A percentile compares a stretch with the other conserved stretches of the same genome.
These are phyloP conservation scores for Maudiozyma saulgeensis DNA, from an alignment of 805 yeast species.

Conservation along the genomic window DNA sequence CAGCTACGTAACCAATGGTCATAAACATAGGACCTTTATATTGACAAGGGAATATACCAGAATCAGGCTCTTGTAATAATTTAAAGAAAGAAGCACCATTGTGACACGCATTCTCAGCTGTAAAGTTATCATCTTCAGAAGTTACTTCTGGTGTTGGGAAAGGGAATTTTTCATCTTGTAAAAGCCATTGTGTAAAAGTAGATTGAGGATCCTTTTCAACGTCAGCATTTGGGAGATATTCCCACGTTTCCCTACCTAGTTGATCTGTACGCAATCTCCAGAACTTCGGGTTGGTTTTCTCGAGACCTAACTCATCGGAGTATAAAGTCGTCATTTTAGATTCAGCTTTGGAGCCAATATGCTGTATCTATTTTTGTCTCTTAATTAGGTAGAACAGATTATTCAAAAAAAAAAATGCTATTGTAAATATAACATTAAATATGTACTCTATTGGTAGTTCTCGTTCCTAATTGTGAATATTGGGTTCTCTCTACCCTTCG, in stretches of 20 bases:
- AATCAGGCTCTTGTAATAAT: constrained; percentile 57
- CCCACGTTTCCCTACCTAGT: constrained; percentile 79
- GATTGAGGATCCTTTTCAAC: constrained; percentile 40
- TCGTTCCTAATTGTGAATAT: too few relatives aligned
- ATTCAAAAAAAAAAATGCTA: too few relatives aligned
- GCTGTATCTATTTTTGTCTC: too few relatives aligned
- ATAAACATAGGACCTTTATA: constrained; percentile 98
- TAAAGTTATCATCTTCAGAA: constrained; percentile 17
- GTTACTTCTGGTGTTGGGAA: constrained; percentile 30
- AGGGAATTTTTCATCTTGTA: constrained; percentile 34
- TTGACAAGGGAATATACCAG: constrained; percentile 87
- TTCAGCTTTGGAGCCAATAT: too few relatives aligned
- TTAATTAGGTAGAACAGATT: too few relatives aligned
- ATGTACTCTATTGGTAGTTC: too few relatives aligned
- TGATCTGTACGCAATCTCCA: constrained; percentile 72
- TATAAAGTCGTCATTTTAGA: constrained; percentile 27
- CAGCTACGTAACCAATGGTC: constrained; percentile 79
- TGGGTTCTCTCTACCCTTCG: too few relatives aligned
- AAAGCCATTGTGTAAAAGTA: constrained; percentile 45
- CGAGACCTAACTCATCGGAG: constrained; percentile 63
- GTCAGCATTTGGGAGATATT: constrained; percentile 40
- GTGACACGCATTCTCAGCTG: constrained; percentile 52
- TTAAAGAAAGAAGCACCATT: constrained; percentile 68
- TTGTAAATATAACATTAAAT: too few relatives aligned
- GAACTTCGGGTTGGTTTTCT: constrained; percentile 53